Base-by-base conservation (phyloP, 768 basidiomycete species). In the Amanita fuliginea region DNA sequence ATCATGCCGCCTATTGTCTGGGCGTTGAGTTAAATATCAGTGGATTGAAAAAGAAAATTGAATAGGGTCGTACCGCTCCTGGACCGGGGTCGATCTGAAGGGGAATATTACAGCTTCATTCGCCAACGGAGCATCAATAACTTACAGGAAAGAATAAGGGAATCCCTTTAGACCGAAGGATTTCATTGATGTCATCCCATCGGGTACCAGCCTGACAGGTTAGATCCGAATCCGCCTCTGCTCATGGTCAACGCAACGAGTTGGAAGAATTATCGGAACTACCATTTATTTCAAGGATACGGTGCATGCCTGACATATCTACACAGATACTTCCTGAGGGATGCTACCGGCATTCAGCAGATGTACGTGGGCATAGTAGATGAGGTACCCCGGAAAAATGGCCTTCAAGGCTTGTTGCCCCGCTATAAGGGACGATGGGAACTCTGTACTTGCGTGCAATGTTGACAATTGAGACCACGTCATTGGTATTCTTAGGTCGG, bases 1-100 rank as follows among this genome's bases (percentile, higher is more conserved):
- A 87, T 80, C 88, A 91, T 92, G 5, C 90, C 88, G 9, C 89
- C 90, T 53, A 91, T 88, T 11, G 87, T 88, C 71, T 85, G 57
- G 34, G 30, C 41, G 52, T 32, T 13, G 11, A 24, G 32, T 14
- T 56, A 52, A 51, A 42, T 11, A 21, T 32, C 35, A 35, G 13
- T 42, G 37, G 46, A 22, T n/a, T 22, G 26, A 14, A 21, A 16
- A 21, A 34, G 30, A 36, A 4, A 16, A 49, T 46, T n/a, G 14
- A 39, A 42, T 11, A 6, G 28, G 21, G 18, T n/a, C 33, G 40
- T 33, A 84, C 81, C 44, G 80, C 80, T 51, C 79, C 82, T 33
- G 81, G 81, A 42, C 79, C 83, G 18, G 84, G 84, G 59, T 85
- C 83, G 51, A 85, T 67, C 83, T 86, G 36, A 47, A 30, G 18